phyloP scores from a whole-genome alignment of 2,329 filamentous ascomycete genomes.

The Nothophoma quercina region DNA sequence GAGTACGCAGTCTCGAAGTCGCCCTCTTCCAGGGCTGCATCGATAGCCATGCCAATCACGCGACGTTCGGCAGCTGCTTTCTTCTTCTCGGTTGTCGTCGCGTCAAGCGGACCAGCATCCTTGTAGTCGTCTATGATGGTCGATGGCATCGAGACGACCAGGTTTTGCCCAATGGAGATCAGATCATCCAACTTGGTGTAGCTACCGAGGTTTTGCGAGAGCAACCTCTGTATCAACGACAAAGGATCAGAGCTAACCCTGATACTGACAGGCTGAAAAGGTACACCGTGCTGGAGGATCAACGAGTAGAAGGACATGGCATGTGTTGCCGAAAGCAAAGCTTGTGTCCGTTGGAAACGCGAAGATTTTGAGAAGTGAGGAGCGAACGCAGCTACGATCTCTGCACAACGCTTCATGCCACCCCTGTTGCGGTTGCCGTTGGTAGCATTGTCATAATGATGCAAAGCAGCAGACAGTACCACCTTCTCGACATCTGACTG shows the following conservation, averaged over 20 bases:
- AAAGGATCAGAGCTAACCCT: conserved; percentile 80
- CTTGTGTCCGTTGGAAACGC: conserved; percentile 64
- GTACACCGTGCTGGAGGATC: conserved; percentile 79
- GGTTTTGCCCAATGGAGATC: conserved; percentile 70
- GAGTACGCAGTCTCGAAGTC: conserved; percentile 89
- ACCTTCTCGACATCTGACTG: conserved; percentile 64
- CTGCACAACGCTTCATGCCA: conserved; percentile 76
- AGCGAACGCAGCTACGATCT: conserved; percentile 67
- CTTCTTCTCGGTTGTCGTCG: conserved; percentile 36
- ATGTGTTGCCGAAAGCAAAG: conserved; percentile 76
- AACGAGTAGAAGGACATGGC: conserved; percentile 78
- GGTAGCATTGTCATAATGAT: conserved; percentile 80
- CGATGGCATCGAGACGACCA: conserved; percentile 58
- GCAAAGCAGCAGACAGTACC: conserved; percentile 69
- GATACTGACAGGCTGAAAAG: conserved; percentile 79
- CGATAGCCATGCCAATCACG: conserved; percentile 81
- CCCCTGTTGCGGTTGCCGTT: conserved; percentile 81
- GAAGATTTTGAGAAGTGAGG: conserved; percentile 62
- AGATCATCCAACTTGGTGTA: conserved; percentile 80
- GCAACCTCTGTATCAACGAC: conserved; percentile 73
- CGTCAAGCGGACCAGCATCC: conserved; percentile 51
- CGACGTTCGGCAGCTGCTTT: conserved; percentile 65
- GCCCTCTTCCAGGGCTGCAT: conserved; percentile 76
- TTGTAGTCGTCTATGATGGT: conserved; percentile 56
- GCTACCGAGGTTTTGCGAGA: conserved; percentile 77